Conservation (phyloP, 805 yeast genomes). For the Myxozyma mucilagina region DNA sequence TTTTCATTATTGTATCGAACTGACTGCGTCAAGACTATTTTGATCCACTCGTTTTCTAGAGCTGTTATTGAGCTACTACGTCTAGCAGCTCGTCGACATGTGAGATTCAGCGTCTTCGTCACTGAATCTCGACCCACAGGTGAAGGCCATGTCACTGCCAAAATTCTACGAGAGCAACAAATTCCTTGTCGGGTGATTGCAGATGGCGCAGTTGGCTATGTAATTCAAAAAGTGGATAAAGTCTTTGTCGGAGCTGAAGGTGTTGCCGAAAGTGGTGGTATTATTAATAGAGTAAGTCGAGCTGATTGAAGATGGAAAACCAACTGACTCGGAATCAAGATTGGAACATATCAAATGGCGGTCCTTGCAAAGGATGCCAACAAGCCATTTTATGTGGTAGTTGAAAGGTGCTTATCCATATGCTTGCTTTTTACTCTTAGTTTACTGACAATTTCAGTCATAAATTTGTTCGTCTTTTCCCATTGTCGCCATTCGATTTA, state of each 20-base stretch:
- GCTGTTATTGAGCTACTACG: slow-evolving; percentile 76
- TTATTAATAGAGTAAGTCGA: slow-evolving; percentile 67
- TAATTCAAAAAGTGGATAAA: slow-evolving; percentile 80
- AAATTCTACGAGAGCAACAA: slow-evolving; percentile 62
- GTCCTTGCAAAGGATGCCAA: slow-evolving; percentile 86
- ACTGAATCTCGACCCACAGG: slow-evolving; percentile 90
- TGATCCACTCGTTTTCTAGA: slow-evolving; percentile 90
- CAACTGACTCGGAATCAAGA: slow-evolving; percentile 26
- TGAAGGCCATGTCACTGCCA: slow-evolving; percentile 72
- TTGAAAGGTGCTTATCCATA: slow-evolving; percentile 54
- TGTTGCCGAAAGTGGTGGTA: slow-evolving; percentile 98
- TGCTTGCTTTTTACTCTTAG: not conserved
- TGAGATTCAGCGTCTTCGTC: slow-evolving; percentile 84
- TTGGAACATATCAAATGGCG: slow-evolving; percentile 94
- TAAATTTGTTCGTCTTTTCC: slow-evolving; percentile 94
- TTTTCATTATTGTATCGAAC: not conserved
- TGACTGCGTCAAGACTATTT: slow-evolving; percentile 43
- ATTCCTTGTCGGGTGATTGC: slow-evolving; percentile 87
- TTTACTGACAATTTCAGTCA: slow-evolving; percentile 49
- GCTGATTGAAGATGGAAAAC: too few species aligned
- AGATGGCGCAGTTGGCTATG: slow-evolving; percentile 92
- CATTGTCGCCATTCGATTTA: slow-evolving; percentile 87
- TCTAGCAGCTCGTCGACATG: slow-evolving; percentile 72
- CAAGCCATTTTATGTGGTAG: slow-evolving; percentile 90
- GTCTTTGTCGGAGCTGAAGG: slow-evolving; percentile 98